phyloP scores from a whole-genome alignment of 2,329 filamentous ascomycete species.

The Bimuria novae-zelandiae region DNA sequence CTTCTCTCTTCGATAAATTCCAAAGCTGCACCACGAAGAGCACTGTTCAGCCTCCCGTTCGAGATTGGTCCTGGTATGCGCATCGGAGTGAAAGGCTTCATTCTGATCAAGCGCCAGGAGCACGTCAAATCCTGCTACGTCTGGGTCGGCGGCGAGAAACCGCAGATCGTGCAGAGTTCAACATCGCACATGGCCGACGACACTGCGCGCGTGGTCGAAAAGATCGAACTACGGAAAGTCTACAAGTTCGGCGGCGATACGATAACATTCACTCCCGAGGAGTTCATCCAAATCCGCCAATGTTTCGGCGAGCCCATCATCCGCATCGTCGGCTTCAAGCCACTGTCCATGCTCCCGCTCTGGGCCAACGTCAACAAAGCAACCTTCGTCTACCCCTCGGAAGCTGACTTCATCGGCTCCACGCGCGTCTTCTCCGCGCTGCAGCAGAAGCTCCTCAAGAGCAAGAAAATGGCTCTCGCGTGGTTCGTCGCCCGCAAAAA shows the following conservation, averaged over 20 bases:
- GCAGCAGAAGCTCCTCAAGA: conserved; percentile 80
- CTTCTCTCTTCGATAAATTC: conserved; percentile 89
- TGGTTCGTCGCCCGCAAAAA: conserved; percentile 89
- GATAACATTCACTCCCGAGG: conserved; percentile 82
- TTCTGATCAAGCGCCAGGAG: conserved; percentile 81
- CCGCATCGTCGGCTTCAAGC: conserved; percentile 92
- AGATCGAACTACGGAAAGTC: conserved; percentile 82
- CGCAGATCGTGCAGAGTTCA: conserved; percentile 76
- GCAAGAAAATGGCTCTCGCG: conserved; percentile 80
- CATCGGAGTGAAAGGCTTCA: conserved; percentile 93
- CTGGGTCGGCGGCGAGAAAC: conserved; percentile 82
- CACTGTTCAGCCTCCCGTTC: conserved; percentile 84
- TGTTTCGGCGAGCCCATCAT: conserved; percentile 80
- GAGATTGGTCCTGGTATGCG: conserved; percentile 83
- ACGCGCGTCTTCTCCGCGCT: conserved; percentile 90
- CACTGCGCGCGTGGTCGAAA: conserved; percentile 75
- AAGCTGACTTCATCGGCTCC: conserved; percentile 87
- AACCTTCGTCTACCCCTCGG: conserved; percentile 91
- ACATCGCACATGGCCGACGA: conserved; percentile 79
- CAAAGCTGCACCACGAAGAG: conserved; percentile 81
- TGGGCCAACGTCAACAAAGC: conserved; percentile 89
- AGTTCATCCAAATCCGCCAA: conserved; percentile 75
- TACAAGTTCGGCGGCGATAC: conserved; percentile 96
- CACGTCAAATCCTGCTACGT: conserved; percentile 84
- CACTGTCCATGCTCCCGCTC: conserved; percentile 70